These are phyloP conservation scores for Picocystis sp. DNA, from an alignment of 163 green algal genomes.

Conservation along the genomic window DNA sequence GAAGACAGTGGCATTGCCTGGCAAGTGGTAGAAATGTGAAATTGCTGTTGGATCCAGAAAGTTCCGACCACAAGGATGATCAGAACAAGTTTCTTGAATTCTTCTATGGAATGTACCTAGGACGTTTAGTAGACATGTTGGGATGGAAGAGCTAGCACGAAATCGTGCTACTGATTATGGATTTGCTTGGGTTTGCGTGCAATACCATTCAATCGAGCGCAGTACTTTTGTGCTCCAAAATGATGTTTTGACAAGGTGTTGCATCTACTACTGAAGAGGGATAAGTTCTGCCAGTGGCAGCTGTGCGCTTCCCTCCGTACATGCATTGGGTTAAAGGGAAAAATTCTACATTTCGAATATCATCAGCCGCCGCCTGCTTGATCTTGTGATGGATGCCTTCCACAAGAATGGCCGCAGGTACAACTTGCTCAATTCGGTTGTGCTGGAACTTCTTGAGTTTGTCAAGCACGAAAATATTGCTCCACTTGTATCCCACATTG, in stretches of 20 bases:
- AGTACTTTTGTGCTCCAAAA: conserved; percentile 66
- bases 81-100: conserved; percentile 73
- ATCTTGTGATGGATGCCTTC: conserved; percentile 59
- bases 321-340: conserved; percentile 54
- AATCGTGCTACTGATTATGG: conserved; percentile 40
- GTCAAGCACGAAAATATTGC: conserved; percentile 54
- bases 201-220: conserved; percentile 58
- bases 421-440: conserved; percentile 82
- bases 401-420: conserved; percentile 66
- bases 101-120: conserved; percentile 67
- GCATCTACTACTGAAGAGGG: conserved; percentile 46
- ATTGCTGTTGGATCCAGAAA: conserved; percentile 78
- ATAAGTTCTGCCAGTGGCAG: conserved; percentile 70
- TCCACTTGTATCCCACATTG: conserved; percentile 19
- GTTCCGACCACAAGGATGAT: conserved; percentile 10
- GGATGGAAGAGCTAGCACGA: background rate
- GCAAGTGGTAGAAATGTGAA: conserved; percentile 66
- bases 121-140: conserved; percentile 9
- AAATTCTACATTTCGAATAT: conserved; percentile 84
- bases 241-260: conserved; percentile 61
- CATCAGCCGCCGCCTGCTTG: conserved; percentile 60
- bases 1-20: conserved; percentile 56
- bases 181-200: conserved; percentile 90
- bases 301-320: conserved; percentile 75
- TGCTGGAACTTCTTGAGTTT: conserved; percentile 88